A percentile compares a stretch with the other conserved stretches of the same genome.
phyloP scores from a whole-genome alignment of 1,284 basidiomycete genomes.

The Ustilago loliicola region DNA sequence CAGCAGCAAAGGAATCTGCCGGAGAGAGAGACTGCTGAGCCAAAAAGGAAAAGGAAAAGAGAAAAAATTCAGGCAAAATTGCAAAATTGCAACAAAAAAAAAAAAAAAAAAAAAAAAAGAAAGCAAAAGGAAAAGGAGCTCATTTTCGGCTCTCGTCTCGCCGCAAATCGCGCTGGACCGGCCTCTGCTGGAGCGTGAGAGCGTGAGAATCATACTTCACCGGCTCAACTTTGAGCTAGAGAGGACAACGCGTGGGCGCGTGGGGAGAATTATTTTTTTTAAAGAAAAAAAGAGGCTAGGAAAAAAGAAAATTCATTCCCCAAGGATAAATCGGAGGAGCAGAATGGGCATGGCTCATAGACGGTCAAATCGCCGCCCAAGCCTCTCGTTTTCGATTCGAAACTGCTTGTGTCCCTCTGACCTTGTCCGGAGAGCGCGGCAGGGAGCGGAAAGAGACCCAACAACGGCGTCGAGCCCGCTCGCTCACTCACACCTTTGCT shows the following conservation, averaged over 20 bases:
- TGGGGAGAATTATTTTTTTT: background rate
- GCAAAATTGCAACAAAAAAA: slow-evolving; percentile 6
- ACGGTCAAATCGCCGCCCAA: background rate
- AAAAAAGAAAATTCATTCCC: too few species aligned
- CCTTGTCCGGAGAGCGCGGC: background rate
- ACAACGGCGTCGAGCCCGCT: too few species aligned
- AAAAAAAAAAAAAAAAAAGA: slow-evolving; percentile 11
- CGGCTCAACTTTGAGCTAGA: slow-evolving; percentile 17
- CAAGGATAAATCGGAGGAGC: too few species aligned
- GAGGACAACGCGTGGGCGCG: slow-evolving; percentile 1
- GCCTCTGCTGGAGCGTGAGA: slow-evolving; percentile 1
- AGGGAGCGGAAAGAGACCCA: background rate
- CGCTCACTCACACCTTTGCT: too few species aligned
- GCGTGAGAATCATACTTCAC: slow-evolving; percentile 11
- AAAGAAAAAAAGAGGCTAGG: background rate
- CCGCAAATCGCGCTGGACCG: background rate
- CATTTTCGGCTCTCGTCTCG: background rate
- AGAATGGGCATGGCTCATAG: too few species aligned
- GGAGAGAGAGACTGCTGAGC: background rate
- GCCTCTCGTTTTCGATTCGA: background rate
- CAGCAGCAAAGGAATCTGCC: background rate
- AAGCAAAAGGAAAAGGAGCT: background rate
- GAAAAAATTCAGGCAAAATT: background rate
- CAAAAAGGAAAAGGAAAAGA: slow-evolving; percentile 5
- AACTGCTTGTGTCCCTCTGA: too few species aligned